Percentiles rank a stretch among this genome's conserved stretches.
Evolutionary conservation across 2,329 filamentous ascomycete species (phyloP).

Genomic region (Sporothrix schenckii): DNA sequence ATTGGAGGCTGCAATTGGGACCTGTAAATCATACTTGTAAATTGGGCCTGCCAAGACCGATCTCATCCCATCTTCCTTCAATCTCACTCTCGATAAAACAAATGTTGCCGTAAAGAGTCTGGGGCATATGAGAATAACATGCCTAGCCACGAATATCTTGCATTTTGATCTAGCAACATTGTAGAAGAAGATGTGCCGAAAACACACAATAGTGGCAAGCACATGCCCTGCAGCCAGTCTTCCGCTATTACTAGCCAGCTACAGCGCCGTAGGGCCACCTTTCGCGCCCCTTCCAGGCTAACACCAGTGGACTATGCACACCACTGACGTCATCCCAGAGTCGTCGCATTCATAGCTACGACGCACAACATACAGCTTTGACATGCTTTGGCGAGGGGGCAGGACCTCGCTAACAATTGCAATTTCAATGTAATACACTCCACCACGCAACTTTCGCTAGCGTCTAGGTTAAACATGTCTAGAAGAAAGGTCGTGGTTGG

Average conservation of each 20-base stretch:
- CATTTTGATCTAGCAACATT: no score
- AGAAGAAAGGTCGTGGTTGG: not conserved
- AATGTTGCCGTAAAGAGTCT: no score
- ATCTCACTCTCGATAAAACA: not conserved
- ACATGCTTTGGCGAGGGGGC: not conserved
- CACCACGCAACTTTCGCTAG: no score
- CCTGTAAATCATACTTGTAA: no score
- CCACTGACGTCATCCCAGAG: slow-evolving; percentile 11
- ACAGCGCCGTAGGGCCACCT: not conserved
- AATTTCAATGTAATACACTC: no score
- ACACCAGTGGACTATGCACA: not conserved
- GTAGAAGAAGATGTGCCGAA: no score
- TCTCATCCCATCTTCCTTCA: not conserved
- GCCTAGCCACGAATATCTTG: not conserved
- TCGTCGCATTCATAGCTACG: not conserved
- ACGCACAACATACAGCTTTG: not conserved
- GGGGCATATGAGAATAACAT: not conserved
- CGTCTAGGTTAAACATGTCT: not conserved
- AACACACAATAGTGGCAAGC: no score
- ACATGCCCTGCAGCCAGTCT: not conserved
- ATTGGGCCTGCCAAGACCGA: no score
- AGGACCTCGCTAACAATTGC: no score
- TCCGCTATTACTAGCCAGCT: not conserved
- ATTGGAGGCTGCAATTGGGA: no score
- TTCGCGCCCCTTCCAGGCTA: not conserved